Evolutionary conservation across 2,329 filamentous ascomycete species (phyloP).

Genomic region (Fusarium citri): DNA sequence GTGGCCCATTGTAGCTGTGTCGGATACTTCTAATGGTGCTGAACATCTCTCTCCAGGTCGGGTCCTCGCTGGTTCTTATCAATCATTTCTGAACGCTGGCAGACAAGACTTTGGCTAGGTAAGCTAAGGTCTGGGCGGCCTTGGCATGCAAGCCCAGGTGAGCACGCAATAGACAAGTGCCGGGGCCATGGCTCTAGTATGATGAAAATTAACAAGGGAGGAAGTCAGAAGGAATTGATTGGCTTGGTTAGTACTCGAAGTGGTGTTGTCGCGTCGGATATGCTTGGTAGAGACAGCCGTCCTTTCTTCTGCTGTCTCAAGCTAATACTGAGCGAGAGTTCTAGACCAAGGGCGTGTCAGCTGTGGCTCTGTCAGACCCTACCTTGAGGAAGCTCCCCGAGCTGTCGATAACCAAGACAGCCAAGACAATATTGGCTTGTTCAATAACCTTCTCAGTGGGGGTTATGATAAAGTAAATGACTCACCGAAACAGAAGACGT

Average conservation of each 20-base stretch:
- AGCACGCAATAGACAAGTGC: slow-evolving; percentile 43
- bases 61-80: slow-evolving; percentile 19
- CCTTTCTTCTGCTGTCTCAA: neutral
- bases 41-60: neutral
- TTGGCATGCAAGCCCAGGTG: slow-evolving; percentile 35
- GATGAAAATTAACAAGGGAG: no score
- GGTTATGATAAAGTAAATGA: slow-evolving; percentile 34
- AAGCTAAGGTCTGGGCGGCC: slow-evolving; percentile 17
- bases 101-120: slow-evolving; percentile 4
- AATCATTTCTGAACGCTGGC: slow-evolving; percentile 3
- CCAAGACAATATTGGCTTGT: neutral
- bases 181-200: slow-evolving; percentile 1
- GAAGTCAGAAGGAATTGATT: neutral
- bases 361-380: neutral
- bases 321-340: neutral
- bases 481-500: slow-evolving; percentile 19
- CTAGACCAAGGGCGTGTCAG: neutral
- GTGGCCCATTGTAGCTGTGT: slow-evolving; percentile 29
- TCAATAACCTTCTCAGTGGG: slow-evolving; percentile 24
- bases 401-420: neutral
- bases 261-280: neutral
- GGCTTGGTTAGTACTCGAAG: neutral
- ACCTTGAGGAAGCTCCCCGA: neutral
- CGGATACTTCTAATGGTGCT: neutral
- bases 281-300: neutral